Base-by-base conservation (phyloP, 2,329 filamentous ascomycete species). In the Graphilbum ipis-grandicollis region DNA sequence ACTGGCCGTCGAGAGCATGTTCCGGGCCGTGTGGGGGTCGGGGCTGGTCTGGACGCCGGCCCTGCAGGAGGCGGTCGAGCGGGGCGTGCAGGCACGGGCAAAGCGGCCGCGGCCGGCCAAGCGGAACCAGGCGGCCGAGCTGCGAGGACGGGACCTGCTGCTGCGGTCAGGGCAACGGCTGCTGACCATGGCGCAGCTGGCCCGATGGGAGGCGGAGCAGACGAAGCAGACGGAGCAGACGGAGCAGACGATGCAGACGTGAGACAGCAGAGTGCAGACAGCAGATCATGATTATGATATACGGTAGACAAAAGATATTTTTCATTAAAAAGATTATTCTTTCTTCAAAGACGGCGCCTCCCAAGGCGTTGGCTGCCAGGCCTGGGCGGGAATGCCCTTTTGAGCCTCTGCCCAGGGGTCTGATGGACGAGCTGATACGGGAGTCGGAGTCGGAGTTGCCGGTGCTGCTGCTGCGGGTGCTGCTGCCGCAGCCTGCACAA, bases 361-460 rank as follows among this genome's bases (percentile, higher is more conserved):
- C 77, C 77, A 82, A 3, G 71, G 57, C 34, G 68, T 50, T 0
- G 78, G 78, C 52, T 79, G 72, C 74, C 75, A 81, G n/a, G 56
- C 60, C 50, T 80, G 74, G 37, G 74, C 63, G 0, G 73, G 70
- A 0, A 62, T 64, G n/a, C 58, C 58, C n/a, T n/a, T n/a, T n/a
- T n/a, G n/a, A n/a, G n/a, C n/a, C n/a, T n/a, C n/a, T n/a, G n/a
- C n/a, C n/a, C n/a, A n/a, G n/a, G n/a, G n/a, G n/a, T n/a, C n/a
- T n/a, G n/a, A n/a, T n/a, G n/a, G n/a, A n/a, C n/a, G n/a, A n/a
- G n/a, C n/a, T n/a, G n/a, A n/a, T n/a, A n/a, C n/a, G n/a, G n/a
- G n/a, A n/a, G n/a, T n/a, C n/a, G n/a, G n/a, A n/a, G n/a, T n/a
- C n/a, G n/a, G n/a, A n/a, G n/a, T n/a, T n/a, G n/a, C n/a, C n/a